Evolutionary conservation across 1,284 basidiomycete species (phyloP), one percentile per base, ranked within the genome.

Genomic region (Moesziomyces parantarcticus): DNA sequence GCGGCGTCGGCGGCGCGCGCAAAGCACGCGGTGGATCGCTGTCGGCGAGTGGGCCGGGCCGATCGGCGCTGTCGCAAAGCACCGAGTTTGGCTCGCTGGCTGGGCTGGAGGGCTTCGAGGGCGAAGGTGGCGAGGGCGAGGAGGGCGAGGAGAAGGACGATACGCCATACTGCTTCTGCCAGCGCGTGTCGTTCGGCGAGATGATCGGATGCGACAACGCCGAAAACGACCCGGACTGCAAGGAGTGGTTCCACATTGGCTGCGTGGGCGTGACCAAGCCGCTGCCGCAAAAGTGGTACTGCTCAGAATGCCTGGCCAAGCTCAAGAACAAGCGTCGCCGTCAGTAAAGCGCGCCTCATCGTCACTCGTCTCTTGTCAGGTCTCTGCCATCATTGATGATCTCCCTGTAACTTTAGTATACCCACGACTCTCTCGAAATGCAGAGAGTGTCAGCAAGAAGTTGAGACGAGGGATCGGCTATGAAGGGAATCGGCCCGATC

Each of bases 181-280:
- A 82, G 64, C 66, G 78, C 3, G 77, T 78, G 3, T 82, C 80
- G 10, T 83, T 81, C 26, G 82, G 82, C 21, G 82, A 83, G 64
- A 78, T 81, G 77, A 78, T 78, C 50, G 70, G 73, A 48, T 79
- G 75, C 59, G 73, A 78, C 61, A 73, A 73, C 42, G 76, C 74
- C 20, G 71, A 76, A 23, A 75, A 75, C 60, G 63, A 70, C 29
- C 69, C 68, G 20, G 78, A 81, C 44, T 83, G 80, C 72, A 78
- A 76, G 53, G 80, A 83, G 59, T 83, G 82, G 82, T 83, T 83
- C 69, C 82, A 83, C 59, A 79, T 83, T 21, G 77, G 76, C 36
- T 83, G 82, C 43, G 82, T 83, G 0, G 82, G 82, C 20, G 72
- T 83, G 20, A 77, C 75, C 43, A 81, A 82, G 57, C 82, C 82